phyloP scores from a whole-genome alignment of 2,329 filamentous ascomycete species.

The Tetracladium maxilliforme region DNA sequence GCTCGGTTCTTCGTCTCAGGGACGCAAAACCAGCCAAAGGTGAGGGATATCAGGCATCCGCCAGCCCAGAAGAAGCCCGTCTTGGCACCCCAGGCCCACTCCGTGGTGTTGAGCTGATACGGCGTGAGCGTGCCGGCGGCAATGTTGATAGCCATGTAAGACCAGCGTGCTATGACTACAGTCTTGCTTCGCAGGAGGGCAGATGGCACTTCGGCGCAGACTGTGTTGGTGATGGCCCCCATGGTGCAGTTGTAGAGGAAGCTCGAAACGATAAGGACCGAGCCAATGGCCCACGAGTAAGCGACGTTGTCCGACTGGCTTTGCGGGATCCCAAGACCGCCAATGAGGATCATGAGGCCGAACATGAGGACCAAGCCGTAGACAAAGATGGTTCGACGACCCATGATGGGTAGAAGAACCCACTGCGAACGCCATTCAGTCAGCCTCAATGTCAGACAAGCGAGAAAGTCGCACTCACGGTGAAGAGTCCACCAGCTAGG shows the following conservation, averaged over 20 bases:
- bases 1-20: constrained; percentile 25
- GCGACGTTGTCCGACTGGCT: constrained; percentile 4
- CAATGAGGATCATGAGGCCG: constrained; percentile 9
- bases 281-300: constrained; percentile 14
- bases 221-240: constrained; percentile 22
- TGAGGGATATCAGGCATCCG: constrained; percentile 14
- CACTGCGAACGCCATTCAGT: too few relatives aligned
- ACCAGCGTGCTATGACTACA: constrained; percentile 18
- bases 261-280: constrained; percentile 19
- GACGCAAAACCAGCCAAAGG: constrained; percentile 26
- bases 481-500: too few relatives aligned
- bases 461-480: too few relatives aligned
- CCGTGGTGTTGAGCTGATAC: constrained; percentile 7
- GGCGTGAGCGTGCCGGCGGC: constrained; percentile 12
- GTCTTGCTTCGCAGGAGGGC: constrained; percentile 21
- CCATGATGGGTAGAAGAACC: constrained; percentile 7
- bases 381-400: constrained; percentile 9
- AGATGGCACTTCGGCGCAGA: constrained; percentile 23
- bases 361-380: constrained; percentile 7
- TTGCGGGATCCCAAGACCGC: constrained; percentile 6
- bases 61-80: constrained; percentile 25
- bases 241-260: constrained; percentile 23
- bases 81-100: constrained; percentile 16
- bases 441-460: too few relatives aligned
- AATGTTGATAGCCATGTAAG: constrained; percentile 20